phyloP scores from a whole-genome alignment of 2,329 filamentous ascomycete genomes.

The Aspergillus ibericus region DNA sequence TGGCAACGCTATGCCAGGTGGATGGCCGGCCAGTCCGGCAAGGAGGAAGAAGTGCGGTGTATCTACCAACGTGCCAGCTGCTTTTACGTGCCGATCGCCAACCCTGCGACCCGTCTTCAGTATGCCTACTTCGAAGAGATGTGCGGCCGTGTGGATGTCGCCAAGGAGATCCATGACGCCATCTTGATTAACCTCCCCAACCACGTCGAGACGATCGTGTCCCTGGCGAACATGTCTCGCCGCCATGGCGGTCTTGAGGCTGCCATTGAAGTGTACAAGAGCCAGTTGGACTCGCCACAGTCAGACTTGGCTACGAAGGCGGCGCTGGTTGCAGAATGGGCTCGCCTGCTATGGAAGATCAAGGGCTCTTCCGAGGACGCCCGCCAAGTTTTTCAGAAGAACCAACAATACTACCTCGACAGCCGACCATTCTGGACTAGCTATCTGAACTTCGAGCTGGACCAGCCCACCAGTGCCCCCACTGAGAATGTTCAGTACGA shows the following conservation, averaged over 20 bases:
- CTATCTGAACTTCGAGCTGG: conserved; percentile 85
- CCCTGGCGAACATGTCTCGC: conserved; percentile 81
- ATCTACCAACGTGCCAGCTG: conserved; percentile 87
- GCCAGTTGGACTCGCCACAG: conserved; percentile 71
- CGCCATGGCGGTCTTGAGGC: conserved; percentile 81
- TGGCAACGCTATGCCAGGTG: conserved; percentile 97
- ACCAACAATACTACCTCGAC: conserved; percentile 79
- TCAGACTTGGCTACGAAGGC: conserved; percentile 80
- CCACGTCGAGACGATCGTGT: conserved; percentile 83
- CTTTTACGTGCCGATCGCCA: conserved; percentile 81
- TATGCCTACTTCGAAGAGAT: conserved; percentile 96
- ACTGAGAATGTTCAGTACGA: conserved; percentile 66
- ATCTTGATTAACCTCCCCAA: conserved; percentile 75
- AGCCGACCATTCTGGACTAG: conserved; percentile 87
- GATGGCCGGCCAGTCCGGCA: conserved; percentile 79
- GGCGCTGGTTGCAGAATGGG: conserved; percentile 84
- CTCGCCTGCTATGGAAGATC: conserved; percentile 79
- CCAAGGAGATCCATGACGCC: conserved; percentile 79
- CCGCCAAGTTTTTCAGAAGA: conserved; percentile 77
- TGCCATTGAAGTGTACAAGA: conserved; percentile 79
- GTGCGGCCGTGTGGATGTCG: conserved; percentile 71
- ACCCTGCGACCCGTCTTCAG: conserved; percentile 79
- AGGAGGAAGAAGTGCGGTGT: conserved; percentile 85
- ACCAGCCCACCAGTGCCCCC: conserved; percentile 69
- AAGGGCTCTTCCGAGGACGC: conserved; percentile 80